These are phyloP conservation scores for Yamadazyma taylorii DNA, from an alignment of 1,139 yeast genomes.

Conservation along the genomic window DNA sequence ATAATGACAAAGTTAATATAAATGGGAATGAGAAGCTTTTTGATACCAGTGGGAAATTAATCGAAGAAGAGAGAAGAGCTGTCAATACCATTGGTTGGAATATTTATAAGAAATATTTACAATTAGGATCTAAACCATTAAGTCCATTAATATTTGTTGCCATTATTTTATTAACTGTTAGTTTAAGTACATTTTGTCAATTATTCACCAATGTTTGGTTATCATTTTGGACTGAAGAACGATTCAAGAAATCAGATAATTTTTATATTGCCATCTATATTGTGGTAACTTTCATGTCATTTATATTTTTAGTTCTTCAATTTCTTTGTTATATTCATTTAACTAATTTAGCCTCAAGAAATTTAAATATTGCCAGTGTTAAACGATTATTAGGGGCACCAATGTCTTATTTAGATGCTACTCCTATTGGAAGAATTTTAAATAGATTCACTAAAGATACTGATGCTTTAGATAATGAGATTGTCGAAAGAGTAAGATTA, in stretches of 20 bases:
- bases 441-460: conserved; percentile 78
- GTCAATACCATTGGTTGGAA: conserved; percentile 33
- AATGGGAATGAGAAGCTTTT: too few species aligned
- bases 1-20: too few species aligned
- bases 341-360: conserved; percentile 49
- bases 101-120: conserved; percentile 48
- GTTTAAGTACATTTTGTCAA: conserved; percentile 54
- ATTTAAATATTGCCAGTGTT: conserved; percentile 29
- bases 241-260: conserved; percentile 49
- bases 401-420: conserved; percentile 58
- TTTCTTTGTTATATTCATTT: conserved; percentile 50
- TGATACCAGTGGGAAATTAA: conserved; percentile 27
- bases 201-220: conserved; percentile 80
- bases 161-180: conserved; percentile 17
- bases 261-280: conserved; percentile 76
- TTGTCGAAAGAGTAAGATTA: conserved; percentile 58
- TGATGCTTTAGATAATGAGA: conserved; percentile 76
- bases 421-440: conserved; percentile 61
- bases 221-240: conserved; percentile 74
- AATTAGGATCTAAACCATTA: conserved; percentile 55
- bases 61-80: conserved; percentile 37
- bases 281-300: conserved; percentile 48
- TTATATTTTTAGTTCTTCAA: conserved; percentile 36
- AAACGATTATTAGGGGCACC: conserved; percentile 37
- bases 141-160: conserved; percentile 23